Conservation (phyloP, 23 red algal species). For the Chondrus crispus region DNA sequence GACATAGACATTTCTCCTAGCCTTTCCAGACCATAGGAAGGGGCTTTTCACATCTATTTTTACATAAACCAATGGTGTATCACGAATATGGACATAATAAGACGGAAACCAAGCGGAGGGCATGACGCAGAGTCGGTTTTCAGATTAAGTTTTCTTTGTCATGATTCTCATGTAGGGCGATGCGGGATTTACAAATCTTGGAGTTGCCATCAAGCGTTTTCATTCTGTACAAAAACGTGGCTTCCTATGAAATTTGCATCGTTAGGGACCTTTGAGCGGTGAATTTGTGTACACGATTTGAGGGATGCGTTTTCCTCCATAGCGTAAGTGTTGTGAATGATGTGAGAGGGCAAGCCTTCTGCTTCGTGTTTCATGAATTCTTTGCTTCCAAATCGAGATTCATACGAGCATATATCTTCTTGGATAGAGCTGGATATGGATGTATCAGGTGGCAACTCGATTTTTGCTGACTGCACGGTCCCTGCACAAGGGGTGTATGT, state of each 20-base stretch:
- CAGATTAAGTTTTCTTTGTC: background rate
- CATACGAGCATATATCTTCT: background rate
- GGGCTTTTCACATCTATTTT: background rate
- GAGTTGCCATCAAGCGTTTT: background rate
- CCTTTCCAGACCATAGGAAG: background rate
- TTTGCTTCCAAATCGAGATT: background rate
- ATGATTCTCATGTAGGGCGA: background rate
- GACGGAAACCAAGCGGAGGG: background rate
- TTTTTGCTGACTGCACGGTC: background rate
- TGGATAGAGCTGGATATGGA: background rate
- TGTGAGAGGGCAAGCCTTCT: background rate
- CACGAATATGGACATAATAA: background rate
- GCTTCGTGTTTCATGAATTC: background rate
- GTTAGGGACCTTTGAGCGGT: background rate
- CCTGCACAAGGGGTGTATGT: background rate
- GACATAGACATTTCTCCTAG: background rate
- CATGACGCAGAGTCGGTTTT: background rate
- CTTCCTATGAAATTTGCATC: background rate
- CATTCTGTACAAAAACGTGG: background rate
- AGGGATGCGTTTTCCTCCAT: background rate
- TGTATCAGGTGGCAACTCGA: background rate
- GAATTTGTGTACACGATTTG: background rate
- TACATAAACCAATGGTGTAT: background rate
- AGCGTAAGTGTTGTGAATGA: background rate
- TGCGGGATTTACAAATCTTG: background rate